These are phyloP conservation scores for Golubevia sp. DNA, from an alignment of 1,284 basidiomycete genomes.

Conservation along the genomic window DNA sequence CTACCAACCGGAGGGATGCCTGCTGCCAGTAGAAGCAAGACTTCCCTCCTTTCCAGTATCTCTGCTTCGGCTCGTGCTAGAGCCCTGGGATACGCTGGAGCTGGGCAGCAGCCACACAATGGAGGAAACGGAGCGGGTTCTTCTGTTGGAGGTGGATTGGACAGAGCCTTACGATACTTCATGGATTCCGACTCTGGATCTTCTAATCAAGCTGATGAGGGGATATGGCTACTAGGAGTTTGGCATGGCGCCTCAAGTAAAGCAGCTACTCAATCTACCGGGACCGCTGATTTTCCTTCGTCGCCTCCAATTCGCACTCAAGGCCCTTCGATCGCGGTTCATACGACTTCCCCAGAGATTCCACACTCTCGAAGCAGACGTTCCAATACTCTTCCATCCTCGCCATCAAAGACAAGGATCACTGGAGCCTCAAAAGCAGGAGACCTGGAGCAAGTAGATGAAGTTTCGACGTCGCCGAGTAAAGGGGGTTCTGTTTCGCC, in stretches of 20 bases:
- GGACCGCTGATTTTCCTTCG: no score
- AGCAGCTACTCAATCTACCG: background rate
- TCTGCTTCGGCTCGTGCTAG: background rate
- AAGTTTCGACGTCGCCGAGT: background rate
- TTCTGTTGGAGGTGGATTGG: constrained; percentile 21
- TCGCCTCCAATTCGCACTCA: background rate
- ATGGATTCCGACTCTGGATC: constrained; percentile 22
- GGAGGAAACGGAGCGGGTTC: background rate
- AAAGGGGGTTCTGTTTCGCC: background rate
- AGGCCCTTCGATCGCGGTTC: background rate
- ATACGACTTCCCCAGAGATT: background rate
- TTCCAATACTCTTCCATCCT: background rate
- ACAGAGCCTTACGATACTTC: constrained; percentile 47
- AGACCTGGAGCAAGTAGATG: background rate
- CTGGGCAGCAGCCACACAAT: background rate
- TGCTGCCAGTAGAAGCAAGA: background rate
- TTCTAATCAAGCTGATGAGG: constrained; percentile 19
- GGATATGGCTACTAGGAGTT: constrained; percentile 49
- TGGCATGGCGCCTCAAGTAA: constrained; percentile 19
- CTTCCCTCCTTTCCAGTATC: background rate
- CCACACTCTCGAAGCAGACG: background rate
- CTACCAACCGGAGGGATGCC: background rate
- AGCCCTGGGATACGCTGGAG: background rate
- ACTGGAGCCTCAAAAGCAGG: background rate
- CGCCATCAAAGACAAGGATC: background rate